Conservation (phyloP, 805 yeast species). For the Starmerella apis region DNA sequence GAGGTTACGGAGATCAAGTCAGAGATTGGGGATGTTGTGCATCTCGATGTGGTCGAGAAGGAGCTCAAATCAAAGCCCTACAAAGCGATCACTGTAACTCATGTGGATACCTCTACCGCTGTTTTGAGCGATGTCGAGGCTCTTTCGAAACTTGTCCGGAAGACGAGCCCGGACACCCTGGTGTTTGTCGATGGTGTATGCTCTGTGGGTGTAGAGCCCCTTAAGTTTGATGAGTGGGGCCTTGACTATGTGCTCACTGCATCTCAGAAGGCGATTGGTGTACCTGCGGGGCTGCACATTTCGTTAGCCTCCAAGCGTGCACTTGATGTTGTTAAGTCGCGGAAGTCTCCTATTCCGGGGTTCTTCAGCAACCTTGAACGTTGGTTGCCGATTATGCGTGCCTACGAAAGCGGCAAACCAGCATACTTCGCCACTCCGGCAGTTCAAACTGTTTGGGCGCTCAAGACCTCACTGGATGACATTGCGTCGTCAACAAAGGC, state of each 20-base stretch:
- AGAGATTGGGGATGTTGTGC: constrained; percentile 60
- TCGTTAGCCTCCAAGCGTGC: constrained; percentile 70
- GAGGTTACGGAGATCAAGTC: constrained; percentile 66
- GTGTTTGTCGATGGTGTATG: constrained; percentile 91
- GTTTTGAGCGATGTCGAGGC: constrained; percentile 63
- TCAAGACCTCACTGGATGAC: constrained; percentile 64
- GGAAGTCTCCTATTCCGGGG: constrained; percentile 36
- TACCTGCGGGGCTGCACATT: constrained; percentile 83
- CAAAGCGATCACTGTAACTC: constrained; percentile 72
- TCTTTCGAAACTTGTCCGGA: constrained; percentile 51
- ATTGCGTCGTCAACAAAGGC: constrained; percentile 37
- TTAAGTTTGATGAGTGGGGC: constrained; percentile 82
- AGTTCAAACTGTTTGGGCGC: constrained; percentile 71
- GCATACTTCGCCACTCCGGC: constrained; percentile 98
- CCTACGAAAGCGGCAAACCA: constrained; percentile 66
- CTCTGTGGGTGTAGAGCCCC: constrained; percentile 78
- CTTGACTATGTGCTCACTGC: constrained; percentile 82
- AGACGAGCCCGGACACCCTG: constrained; percentile 65
- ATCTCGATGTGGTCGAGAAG: constrained; percentile 44
- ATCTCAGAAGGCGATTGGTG: constrained; percentile 91
- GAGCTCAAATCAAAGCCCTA: constrained; percentile 46
- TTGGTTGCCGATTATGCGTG: constrained; percentile 83
- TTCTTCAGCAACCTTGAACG: constrained; percentile 63
- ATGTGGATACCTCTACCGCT: constrained; percentile 96
- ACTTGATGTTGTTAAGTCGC: constrained; percentile 48